These are phyloP conservation scores for Debaryomyces subglobosus DNA, from an alignment of 1,139 yeast genomes.

Conservation along the genomic window DNA sequence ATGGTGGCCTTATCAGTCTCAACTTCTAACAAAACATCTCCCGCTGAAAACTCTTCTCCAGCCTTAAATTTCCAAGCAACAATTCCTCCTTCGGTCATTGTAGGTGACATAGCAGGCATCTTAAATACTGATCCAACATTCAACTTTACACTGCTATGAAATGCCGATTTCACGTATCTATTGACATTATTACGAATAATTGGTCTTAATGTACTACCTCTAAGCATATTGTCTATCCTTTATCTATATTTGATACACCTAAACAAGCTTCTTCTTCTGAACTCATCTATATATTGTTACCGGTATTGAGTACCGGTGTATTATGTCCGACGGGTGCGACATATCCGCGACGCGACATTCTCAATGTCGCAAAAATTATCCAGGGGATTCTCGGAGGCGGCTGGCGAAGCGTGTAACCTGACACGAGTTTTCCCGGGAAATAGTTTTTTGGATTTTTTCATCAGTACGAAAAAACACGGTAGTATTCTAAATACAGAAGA, in stretches of 20 bases:
- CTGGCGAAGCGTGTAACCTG: neutral
- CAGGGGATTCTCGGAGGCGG: neutral
- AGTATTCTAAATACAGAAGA: neutral
- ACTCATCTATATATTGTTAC: neutral
- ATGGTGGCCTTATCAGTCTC: slow-evolving; percentile 95
- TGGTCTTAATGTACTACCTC: slow-evolving; percentile 16
- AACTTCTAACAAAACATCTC: slow-evolving; percentile 85
- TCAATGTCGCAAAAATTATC: slow-evolving; percentile 3
- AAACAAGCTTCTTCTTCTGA: neutral
- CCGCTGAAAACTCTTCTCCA: slow-evolving; percentile 77
- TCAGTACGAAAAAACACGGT: slow-evolving; percentile 3
- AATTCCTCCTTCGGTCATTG: slow-evolving; percentile 97
- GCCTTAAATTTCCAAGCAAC: slow-evolving; percentile 89
- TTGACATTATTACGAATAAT: slow-evolving; percentile 6
- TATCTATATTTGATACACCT: slow-evolving; percentile 5
- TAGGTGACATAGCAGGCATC: slow-evolving; percentile 99
- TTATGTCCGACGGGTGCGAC: slow-evolving; percentile 24
- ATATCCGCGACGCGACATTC: slow-evolving; percentile 17
- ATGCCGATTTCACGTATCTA: slow-evolving; percentile 11
- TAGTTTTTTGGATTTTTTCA: slow-evolving; percentile 4
- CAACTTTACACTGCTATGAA: slow-evolving; percentile 24
- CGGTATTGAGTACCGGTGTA: slow-evolving; percentile 9
- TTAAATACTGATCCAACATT: slow-evolving; percentile 63
- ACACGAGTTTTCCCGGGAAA: slow-evolving; percentile 9
- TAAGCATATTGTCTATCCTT: slow-evolving; percentile 17